Conservation (phyloP, 495 filamentous ascomycete genomes). For the Penicillium ucsense region DNA sequence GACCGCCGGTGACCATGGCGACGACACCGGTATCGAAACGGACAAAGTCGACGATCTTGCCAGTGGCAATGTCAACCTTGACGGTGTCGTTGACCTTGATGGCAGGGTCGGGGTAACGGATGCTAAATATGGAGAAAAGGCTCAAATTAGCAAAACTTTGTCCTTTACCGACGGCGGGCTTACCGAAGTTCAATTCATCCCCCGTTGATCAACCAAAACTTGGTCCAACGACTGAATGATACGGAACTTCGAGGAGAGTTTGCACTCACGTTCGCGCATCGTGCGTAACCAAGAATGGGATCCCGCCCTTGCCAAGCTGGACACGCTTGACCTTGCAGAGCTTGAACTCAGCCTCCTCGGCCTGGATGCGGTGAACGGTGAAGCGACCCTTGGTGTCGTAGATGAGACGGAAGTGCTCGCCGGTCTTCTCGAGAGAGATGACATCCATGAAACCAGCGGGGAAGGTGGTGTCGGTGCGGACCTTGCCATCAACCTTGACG, state of each 20-base stretch:
- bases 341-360: constrained; percentile 98
- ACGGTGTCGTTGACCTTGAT: constrained; percentile 99
- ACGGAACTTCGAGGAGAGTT: constrained; percentile 52
- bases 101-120: constrained; percentile 94
- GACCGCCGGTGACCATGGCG: constrained; percentile 96
- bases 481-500: constrained; percentile 98
- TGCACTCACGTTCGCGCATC: constrained; percentile 99
- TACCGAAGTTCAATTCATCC: constrained; percentile 32
- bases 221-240: constrained; percentile 99
- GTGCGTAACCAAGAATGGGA: constrained; percentile 99
- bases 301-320: constrained; percentile 96
- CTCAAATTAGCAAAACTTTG: constrained; percentile 28
- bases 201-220: constrained; percentile 75
- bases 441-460: constrained; percentile 99
- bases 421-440: constrained; percentile 98
- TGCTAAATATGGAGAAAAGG: constrained; percentile 44
- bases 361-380: constrained; percentile 97
- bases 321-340: constrained; percentile 99
- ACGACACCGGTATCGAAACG: constrained; percentile 95
- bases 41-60: constrained; percentile 95
- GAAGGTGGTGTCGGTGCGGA: constrained; percentile 96
- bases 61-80: constrained; percentile 93
- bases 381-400: constrained; percentile 99
- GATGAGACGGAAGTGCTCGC: constrained; percentile 98
- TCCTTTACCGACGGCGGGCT: constrained; percentile 16